These are phyloP conservation scores for Carpinus fangiana DNA, from an alignment of 306 rosid species.

Conservation along the genomic window DNA sequence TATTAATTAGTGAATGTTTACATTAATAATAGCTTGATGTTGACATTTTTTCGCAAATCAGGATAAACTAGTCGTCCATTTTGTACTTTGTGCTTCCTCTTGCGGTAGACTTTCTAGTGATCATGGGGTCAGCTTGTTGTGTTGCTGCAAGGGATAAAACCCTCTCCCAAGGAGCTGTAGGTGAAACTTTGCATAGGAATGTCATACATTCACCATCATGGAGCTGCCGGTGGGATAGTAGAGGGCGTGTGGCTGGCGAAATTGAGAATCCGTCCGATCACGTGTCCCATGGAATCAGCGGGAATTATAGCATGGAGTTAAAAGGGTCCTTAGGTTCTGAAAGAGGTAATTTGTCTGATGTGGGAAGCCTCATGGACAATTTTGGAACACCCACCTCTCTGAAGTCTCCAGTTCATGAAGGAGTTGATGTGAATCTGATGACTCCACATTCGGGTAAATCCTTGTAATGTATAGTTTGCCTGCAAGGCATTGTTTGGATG, in stretches of 20 bases:
- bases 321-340: constrained; percentile 59
- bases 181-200: constrained; percentile 46
- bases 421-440: constrained; percentile 38
- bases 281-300: constrained; percentile 38
- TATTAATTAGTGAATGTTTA: not conserved
- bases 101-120: constrained; percentile 15
- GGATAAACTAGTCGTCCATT: not conserved
- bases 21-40: not conserved
- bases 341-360: constrained; percentile 57
- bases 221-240: constrained; percentile 58
- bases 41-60: not conserved
- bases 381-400: constrained; percentile 51
- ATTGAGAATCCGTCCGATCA: constrained; percentile 46
- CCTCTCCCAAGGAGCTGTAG: constrained; percentile 32
- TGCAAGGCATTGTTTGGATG: not conserved
- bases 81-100: constrained; percentile 5
- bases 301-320: constrained; percentile 65
- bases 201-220: constrained; percentile 50
- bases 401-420: constrained; percentile 54
- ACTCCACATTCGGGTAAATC: constrained; percentile 58
- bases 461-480: not conserved
- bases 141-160: constrained; percentile 50
- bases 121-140: constrained; percentile 66
- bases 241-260: constrained; percentile 54
- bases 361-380: constrained; percentile 55